These are phyloP conservation scores for Clarireedia monteithiana DNA, from an alignment of 2,329 filamentous ascomycete species.

Conservation along the genomic window DNA sequence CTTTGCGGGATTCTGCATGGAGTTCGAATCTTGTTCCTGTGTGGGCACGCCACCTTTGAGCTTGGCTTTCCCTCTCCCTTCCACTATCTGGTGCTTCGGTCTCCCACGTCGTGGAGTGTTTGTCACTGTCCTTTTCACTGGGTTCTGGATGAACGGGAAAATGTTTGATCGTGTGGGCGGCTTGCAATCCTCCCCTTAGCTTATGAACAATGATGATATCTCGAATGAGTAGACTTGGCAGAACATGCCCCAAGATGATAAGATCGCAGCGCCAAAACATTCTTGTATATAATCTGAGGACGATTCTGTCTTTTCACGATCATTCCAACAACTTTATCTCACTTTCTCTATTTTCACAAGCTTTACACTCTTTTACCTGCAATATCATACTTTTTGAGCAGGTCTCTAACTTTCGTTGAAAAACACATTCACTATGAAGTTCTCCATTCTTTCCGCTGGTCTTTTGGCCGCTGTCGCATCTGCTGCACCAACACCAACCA, in stretches of 20 bases:
- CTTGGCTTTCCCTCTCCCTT: no score
- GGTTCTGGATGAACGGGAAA: no score
- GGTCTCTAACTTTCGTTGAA: neutral
- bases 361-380: neutral
- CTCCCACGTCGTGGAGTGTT: no score
- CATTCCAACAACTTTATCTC: neutral
- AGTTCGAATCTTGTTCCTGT: no score
- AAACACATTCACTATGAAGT: constrained; percentile 4
- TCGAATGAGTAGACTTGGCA: neutral
- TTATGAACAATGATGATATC: no score
- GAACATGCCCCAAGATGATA: neutral
- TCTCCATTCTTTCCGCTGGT: constrained; percentile 3
- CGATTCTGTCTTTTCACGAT: neutral
- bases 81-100: no score
- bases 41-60: no score
- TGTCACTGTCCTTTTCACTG: no score
- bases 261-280: neutral
- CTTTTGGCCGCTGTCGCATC: constrained; percentile 3
- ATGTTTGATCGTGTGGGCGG: no score
- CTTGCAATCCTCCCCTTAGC: no score
- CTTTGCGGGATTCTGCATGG: neutral
- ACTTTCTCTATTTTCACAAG: neutral
- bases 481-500: constrained; percentile 7
- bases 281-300: neutral
- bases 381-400: neutral